Percentiles rank a stretch among this genome's conserved stretches.
Conservation (phyloP, 1,284 basidiomycete genomes). For the Rugosomyces carneus region DNA sequence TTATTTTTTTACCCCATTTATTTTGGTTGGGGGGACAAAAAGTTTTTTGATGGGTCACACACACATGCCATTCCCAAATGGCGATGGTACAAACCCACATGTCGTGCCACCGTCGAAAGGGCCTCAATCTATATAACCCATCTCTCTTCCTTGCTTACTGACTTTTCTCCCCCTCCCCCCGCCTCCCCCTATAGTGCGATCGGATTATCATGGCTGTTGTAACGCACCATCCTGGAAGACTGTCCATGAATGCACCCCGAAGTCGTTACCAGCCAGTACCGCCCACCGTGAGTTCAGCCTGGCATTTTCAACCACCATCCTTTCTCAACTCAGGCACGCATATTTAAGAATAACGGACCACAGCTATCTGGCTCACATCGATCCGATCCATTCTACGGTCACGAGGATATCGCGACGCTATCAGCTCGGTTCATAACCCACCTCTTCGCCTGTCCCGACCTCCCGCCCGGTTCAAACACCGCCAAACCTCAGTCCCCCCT, state of each 20-base stretch:
- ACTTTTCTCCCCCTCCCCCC: conserved; percentile 8
- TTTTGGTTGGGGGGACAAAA: conserved; percentile 6
- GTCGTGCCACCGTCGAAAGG: not conserved
- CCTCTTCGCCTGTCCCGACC: conserved; percentile 71
- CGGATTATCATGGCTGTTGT: conserved; percentile 16
- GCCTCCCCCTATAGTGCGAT: conserved; percentile 10
- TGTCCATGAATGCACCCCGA: conserved; percentile 14
- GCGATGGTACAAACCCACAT: not conserved
- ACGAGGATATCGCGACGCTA: conserved; percentile 61
- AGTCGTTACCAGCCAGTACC: conserved; percentile 16
- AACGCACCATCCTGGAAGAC: conserved; percentile 14
- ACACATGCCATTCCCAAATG: not conserved
- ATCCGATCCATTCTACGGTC: conserved; percentile 73
- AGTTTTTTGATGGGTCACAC: conserved; percentile 6
- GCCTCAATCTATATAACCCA: conserved; percentile 15
- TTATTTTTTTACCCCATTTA: conserved; percentile 3
- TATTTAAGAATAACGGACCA: conserved; percentile 9
- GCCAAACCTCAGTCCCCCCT: conserved; percentile 56
- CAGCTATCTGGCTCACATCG: conserved; percentile 17
- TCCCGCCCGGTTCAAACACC: conserved; percentile 36
- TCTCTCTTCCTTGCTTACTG: conserved; percentile 12
- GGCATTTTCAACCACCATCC: not conserved
- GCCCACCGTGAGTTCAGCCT: conserved; percentile 14
- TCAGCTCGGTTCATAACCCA: conserved; percentile 76
- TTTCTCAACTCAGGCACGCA: conserved; percentile 1